A percentile compares a stretch with the other conserved stretches of the same genome.
These are phyloP conservation scores for Dothideomycetidae sp. DNA, from an alignment of 2,329 filamentous ascomycete genomes.

Conservation along the genomic window DNA sequence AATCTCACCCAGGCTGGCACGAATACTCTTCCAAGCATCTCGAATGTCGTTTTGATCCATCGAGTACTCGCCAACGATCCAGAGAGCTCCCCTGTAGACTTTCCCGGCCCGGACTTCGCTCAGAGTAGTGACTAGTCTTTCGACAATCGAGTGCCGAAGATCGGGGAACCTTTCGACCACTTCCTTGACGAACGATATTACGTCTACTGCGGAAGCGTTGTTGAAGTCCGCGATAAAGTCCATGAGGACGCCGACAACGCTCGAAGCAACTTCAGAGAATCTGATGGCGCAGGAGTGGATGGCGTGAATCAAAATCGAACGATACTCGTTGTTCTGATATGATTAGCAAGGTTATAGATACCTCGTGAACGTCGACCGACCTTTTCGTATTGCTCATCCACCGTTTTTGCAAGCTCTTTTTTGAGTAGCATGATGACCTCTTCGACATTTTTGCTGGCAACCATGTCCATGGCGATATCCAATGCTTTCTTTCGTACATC, in stretches of 20 bases:
- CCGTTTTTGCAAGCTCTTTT: slow-evolving; percentile 94
- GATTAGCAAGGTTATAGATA: background rate
- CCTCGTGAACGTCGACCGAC: slow-evolving; percentile 21
- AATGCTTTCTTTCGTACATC: slow-evolving; percentile 90
- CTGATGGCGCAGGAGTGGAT: slow-evolving; percentile 99
- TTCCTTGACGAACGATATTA: slow-evolving; percentile 97
- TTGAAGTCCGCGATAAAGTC: slow-evolving; percentile 98
- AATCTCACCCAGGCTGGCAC: slow-evolving; percentile 87
- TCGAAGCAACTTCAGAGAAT: slow-evolving; percentile 94
- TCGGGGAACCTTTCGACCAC: slow-evolving; percentile 96
- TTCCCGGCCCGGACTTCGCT: slow-evolving; percentile 91
- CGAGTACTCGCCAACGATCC: slow-evolving; percentile 97
- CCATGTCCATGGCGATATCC: slow-evolving; percentile 85
- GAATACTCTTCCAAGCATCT: slow-evolving; percentile 92
- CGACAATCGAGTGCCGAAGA: slow-evolving; percentile 72
- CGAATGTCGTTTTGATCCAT: slow-evolving; percentile 86
- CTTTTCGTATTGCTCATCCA: slow-evolving; percentile 98
- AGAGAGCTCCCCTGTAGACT: slow-evolving; percentile 89
- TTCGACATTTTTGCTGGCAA: slow-evolving; percentile 96
- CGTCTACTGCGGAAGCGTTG: slow-evolving; percentile 89
- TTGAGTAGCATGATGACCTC: slow-evolving; percentile 92
- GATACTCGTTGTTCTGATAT: slow-evolving; percentile 66
- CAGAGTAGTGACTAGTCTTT: slow-evolving; percentile 76
- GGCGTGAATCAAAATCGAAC: slow-evolving; percentile 85
- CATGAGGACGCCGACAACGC: slow-evolving; percentile 93